Evolutionary conservation across 805 yeast species (phyloP).

Genomic region (Hanseniaspora osmophila): DNA sequence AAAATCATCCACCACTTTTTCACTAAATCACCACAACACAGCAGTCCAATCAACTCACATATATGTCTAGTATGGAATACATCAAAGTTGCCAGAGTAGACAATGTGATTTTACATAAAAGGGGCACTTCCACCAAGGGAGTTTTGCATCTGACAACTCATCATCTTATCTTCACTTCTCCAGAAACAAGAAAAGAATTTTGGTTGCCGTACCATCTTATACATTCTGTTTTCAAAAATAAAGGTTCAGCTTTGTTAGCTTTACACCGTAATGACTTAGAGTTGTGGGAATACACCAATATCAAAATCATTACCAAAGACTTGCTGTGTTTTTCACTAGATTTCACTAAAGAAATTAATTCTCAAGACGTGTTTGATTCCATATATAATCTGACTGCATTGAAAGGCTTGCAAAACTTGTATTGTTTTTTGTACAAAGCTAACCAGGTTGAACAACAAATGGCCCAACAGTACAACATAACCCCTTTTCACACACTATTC

Average conservation of each 20-base stretch:
- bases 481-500: constrained; percentile 24
- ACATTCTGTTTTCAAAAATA: constrained; percentile 41
- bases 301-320: constrained; percentile 71
- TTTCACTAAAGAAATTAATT: constrained; percentile 42
- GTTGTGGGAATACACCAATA: constrained; percentile 30
- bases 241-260: constrained; percentile 31
- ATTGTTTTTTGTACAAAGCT: constrained; percentile 74
- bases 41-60: background rate
- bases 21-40: background rate
- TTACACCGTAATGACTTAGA: constrained; percentile 4
- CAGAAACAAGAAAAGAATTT: constrained; percentile 38
- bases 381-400: constrained; percentile 52
- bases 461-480: background rate
- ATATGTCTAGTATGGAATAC: constrained; percentile 33
- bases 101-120: constrained; percentile 39
- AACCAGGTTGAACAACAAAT: constrained; percentile 43
- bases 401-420: constrained; percentile 40
- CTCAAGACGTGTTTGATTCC: constrained; percentile 60
- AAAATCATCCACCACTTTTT: background rate
- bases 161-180: constrained; percentile 51
- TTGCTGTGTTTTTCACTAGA: constrained; percentile 72
- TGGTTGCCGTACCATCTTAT: constrained; percentile 90
- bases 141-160: constrained; percentile 59
- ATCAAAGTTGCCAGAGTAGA: constrained; percentile 40
- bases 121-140: constrained; percentile 44